These are phyloP conservation scores for Populus pruinosa DNA, from an alignment of 345 rosid species.

Conservation along the genomic window DNA sequence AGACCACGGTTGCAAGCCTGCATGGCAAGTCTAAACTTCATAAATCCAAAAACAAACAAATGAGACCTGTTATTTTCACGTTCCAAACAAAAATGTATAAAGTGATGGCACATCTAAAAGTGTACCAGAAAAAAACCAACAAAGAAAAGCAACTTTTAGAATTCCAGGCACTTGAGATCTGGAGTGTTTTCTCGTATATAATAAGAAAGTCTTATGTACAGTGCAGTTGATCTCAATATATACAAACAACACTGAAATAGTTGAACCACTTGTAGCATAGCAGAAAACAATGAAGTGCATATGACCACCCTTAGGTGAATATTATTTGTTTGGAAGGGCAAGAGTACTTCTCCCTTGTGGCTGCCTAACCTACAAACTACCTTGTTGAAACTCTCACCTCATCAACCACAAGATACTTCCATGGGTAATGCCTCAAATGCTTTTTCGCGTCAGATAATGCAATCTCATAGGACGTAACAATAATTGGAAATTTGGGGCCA, in stretches of 20 bases:
- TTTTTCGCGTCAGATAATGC: slow-evolving; percentile 73
- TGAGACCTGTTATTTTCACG: not conserved
- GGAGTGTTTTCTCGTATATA: not conserved
- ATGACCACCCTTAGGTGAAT: not conserved
- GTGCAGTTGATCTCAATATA: not conserved
- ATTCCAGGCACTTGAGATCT: not conserved
- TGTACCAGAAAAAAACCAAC: not conserved
- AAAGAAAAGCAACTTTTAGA: not conserved
- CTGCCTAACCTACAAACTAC: not conserved
- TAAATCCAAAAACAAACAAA: not conserved
- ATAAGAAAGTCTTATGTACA: not conserved
- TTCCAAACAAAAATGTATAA: not conserved
- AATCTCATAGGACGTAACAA: slow-evolving; percentile 88
- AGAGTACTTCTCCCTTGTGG: not conserved
- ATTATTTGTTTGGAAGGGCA: not conserved
- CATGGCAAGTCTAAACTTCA: not conserved
- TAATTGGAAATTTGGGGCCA: slow-evolving; percentile 79
- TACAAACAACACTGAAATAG: not conserved
- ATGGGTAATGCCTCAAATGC: slow-evolving; percentile 56
- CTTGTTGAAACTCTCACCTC: slow-evolving; percentile 51
- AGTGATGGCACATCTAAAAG: not conserved
- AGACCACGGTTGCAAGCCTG: not conserved
- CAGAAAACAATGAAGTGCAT: not conserved
- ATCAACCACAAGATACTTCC: slow-evolving; percentile 95
- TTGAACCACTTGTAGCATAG: no score